phyloP scores from a whole-genome alignment of 306 rosid species.

The Coriaria nepalensis region DNA sequence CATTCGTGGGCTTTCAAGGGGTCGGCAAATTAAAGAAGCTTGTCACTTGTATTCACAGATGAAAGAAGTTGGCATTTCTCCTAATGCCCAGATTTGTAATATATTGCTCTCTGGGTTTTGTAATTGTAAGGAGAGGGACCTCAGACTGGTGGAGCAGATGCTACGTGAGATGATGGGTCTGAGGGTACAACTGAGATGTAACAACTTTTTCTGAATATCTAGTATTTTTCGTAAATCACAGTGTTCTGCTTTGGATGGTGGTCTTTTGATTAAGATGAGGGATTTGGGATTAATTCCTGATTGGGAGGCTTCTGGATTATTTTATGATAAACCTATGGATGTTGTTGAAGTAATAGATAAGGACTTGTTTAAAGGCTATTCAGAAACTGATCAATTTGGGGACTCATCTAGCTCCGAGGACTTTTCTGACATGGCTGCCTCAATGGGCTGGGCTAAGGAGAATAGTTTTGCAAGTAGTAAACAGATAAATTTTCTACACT shows the following conservation, averaged over 20 bases:
- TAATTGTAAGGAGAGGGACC: conserved; percentile 29
- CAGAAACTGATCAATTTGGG: conserved; percentile 11
- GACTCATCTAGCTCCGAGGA: conserved; percentile 42
- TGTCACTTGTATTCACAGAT: conserved; percentile 24
- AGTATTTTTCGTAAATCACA: conserved; percentile 16
- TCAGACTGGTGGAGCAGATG: conserved; percentile 21
- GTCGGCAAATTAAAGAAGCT: conserved; percentile 44
- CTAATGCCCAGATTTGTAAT: conserved; percentile 30
- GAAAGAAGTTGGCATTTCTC: conserved; percentile 41
- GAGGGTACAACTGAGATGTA: conserved; percentile 25
- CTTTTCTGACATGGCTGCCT: conserved; percentile 28
- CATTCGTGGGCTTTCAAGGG: conserved; percentile 38
- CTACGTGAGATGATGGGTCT: conserved; percentile 49
- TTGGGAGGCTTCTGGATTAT: conserved; percentile 8
- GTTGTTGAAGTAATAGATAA: conserved; percentile 16
- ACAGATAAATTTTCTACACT: neutral
- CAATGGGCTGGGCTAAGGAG: conserved; percentile 25
- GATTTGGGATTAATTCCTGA: conserved; percentile 36
- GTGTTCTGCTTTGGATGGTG: conserved; percentile 9
- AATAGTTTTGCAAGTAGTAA: neutral
- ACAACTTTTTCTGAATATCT: conserved; percentile 27
- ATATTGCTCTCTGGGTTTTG: conserved; percentile 28
- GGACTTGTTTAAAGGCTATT: conserved; percentile 9
- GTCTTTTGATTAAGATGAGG: conserved; percentile 35
- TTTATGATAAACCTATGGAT: conserved; percentile 6